Evolutionary conservation across 805 yeast species (phyloP), one percentile per base, ranked within the genome.

Genomic region (Ogataea nakhonphanomensis): DNA sequence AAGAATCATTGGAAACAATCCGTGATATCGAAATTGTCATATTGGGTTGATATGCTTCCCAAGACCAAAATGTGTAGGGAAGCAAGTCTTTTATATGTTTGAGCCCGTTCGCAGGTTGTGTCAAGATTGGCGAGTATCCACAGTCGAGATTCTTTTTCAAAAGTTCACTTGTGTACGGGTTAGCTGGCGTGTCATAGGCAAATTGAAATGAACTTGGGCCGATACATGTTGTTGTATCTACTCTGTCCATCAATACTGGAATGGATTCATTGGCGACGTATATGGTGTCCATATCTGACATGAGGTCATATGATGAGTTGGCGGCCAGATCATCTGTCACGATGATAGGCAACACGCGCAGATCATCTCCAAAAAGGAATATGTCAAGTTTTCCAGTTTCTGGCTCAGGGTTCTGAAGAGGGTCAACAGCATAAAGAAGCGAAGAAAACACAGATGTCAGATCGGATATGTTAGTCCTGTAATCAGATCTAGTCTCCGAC

Each of bases 61-160:
- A 89, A 2, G 91, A 74, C 96, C 96, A 89, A 26, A 74, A 43
- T 0, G 73, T 61, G 11, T 54, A 32, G 11, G 65, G 55, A 9
- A 73, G 41, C 20, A 71, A 51, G 0, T 50, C 37, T 0, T 65
- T 54, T 7, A 72, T 57, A 11, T 57, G 50, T 10, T 60, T 25
- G 8, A 65, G 26, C 33, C 53, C 47, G 39, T 23, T 34, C 30
- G 48, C 54, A 24, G 9, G 69, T 47, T 48, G 76, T 35, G 62
- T 73, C 62, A 88, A 57, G 0, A 87, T 70, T 0, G 95, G 88
- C 0, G 85, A 71, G 38, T 66, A 73, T 0, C 96, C 97, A 50
- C 81, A 70, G 14, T 59, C 43, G 4, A 79, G 56, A 31, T 68
- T 67, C 2, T 62, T 48, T 28, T 55, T 52, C 28, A 79, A 62